Percentiles rank a stretch among this genome's conserved stretches.
Evolutionary conservation across 495 filamentous ascomycete genomes (phyloP).

Genomic region (Paragyromitra xinjiangensis): DNA sequence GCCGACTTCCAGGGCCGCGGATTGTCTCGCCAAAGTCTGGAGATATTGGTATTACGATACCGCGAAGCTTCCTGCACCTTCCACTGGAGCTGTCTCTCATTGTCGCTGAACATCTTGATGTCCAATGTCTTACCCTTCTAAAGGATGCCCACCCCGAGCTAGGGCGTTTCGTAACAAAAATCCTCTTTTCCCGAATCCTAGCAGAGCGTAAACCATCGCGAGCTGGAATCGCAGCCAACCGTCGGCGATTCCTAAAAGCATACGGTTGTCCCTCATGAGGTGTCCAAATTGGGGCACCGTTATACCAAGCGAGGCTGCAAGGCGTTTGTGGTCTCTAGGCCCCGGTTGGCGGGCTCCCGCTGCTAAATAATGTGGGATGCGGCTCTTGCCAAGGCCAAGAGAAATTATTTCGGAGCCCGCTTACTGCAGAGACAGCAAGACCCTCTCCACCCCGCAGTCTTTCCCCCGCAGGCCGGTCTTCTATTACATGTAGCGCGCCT

Average conservation of each 20-base stretch:
- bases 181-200: neutral
- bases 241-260: neutral
- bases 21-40: neutral
- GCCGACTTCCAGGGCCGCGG: conserved; percentile 1
- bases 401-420: conserved; percentile 1
- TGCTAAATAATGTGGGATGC: conserved; percentile 3
- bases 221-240: neutral
- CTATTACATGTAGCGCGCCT: conserved; percentile 16
- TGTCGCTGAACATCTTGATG: neutral
- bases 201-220: neutral
- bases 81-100: neutral
- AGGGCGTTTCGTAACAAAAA: neutral
- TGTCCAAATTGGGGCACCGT: neutral
- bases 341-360: conserved; percentile 35
- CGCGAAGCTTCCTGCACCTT: neutral
- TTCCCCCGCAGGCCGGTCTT: neutral
- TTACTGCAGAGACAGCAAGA: conserved; percentile 1
- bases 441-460: neutral
- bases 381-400: conserved; percentile 27
- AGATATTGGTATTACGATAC: neutral
- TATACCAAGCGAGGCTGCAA: conserved; percentile 24
- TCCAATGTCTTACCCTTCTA: neutral
- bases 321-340: conserved; percentile 13
- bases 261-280: neutral
- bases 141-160: neutral